Evolutionary conservation across 371 early-diverging fungal genomes (phyloP), one percentile per base, ranked within the genome.

Genomic region (Apophysomyces trapeziformis): DNA sequence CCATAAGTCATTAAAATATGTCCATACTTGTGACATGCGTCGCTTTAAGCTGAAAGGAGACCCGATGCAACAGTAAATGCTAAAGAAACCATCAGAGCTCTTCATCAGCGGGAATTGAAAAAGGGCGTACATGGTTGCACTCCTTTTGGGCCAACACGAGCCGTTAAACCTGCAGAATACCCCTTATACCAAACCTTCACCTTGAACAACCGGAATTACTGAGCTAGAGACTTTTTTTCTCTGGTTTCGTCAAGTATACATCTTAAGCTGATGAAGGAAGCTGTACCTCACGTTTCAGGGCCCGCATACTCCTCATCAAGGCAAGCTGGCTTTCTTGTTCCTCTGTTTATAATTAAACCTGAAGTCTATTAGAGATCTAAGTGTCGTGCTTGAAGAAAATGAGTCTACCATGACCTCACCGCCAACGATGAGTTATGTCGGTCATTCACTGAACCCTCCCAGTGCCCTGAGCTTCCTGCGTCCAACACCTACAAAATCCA

Each of bases 381-480:
- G 71, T 39, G 70, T 80, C 46, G 69, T 80, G 21, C 67, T 80
- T 57, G 80, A 80, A 68, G 80, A 80, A 59, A 72, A 62, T 60
- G 76, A 79, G 21, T 50, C 54, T 26, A 16, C 4, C 54, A 50
- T 50, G 54, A 21, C 54, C 54, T 21, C 54, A 50, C 54, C 16
- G 21, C 54, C n/a, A 4, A 54, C 60, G 36, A 72, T 65, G 66
- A 68, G 66, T 46, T 72, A 72, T 57, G 11, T 68, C 9, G 68
- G 68, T 56, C 68, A 68, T 50, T 68, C 65, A 60, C 65, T 72
- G 47, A 68, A 72, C 57, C 70, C 66, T 26, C 7, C 61, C 7
- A 69, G 56, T 54, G 61, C 74, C 41, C 70, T 78, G 41, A 74
- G 70, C 26, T 79, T 79, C 57, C 54, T 76, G 54, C 61, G 76